phyloP scores from a whole-genome alignment of 2,329 filamentous ascomycete species.

The Ascochyta fabae region DNA sequence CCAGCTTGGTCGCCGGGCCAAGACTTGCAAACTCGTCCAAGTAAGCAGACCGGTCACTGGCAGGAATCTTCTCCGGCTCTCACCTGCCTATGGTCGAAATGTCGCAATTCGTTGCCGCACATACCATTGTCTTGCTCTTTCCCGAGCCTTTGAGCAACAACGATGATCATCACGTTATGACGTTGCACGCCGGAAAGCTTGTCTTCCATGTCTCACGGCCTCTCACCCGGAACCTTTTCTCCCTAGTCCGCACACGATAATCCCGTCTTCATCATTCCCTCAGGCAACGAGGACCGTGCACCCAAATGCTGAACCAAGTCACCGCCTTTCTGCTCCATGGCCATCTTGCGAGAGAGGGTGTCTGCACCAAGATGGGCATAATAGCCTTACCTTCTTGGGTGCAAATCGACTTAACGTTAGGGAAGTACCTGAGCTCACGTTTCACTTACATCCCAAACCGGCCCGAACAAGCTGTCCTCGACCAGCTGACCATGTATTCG shows the following conservation, averaged over 20 bases:
- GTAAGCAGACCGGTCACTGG: conserved; percentile 18
- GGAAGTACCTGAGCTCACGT: not conserved
- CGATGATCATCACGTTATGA: conserved; percentile 30
- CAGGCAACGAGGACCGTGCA: conserved; percentile 2
- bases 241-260: conserved; percentile 21
- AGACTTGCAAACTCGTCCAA: conserved; percentile 15
- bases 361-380: conserved; percentile 9
- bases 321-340: conserved; percentile 33
- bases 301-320: conserved; percentile 17
- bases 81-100: conserved; percentile 17
- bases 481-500: conserved; percentile 8
- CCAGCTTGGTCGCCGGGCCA: conserved; percentile 19
- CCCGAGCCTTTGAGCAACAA: conserved; percentile 21
- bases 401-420: not conserved
- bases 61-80: conserved; percentile 21
- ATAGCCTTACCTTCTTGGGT: conserved; percentile 13
- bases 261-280: conserved; percentile 17
- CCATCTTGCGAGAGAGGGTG: conserved; percentile 24
- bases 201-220: conserved; percentile 14
- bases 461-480: conserved; percentile 2
- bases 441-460: conserved; percentile 10
- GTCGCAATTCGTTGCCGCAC: conserved; percentile 28
- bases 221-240: conserved; percentile 18
- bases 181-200: conserved; percentile 22
- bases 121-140: conserved; percentile 9